Conservation (phyloP, 805 yeast species). For the Ogataea corticis region DNA sequence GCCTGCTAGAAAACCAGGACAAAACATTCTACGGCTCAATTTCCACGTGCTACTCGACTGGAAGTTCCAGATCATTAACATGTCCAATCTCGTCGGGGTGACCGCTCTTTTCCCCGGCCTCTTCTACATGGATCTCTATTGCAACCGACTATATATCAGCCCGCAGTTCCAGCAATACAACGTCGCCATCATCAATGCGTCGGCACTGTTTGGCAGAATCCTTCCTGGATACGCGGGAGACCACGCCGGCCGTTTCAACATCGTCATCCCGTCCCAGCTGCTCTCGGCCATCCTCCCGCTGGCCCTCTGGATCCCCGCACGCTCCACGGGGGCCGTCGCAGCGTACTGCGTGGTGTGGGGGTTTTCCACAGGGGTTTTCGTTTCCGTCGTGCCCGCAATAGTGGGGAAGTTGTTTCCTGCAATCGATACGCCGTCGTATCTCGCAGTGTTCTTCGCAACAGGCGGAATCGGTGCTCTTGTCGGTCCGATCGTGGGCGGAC, state of each 20-base stretch:
- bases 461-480: constrained; percentile 34
- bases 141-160: constrained; percentile 52
- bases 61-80: constrained; percentile 38
- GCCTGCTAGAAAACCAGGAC: constrained; percentile 37
- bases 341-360: constrained; percentile 36
- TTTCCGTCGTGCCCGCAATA: constrained; percentile 34
- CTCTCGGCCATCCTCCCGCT: constrained; percentile 36
- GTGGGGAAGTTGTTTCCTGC: constrained; percentile 36
- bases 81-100: constrained; percentile 38
- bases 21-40: constrained; percentile 34
- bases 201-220: constrained; percentile 53
- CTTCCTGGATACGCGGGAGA: constrained; percentile 50
- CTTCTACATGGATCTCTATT: constrained; percentile 56
- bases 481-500: constrained; percentile 38
- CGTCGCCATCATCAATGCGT: constrained; percentile 40
- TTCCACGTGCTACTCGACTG: constrained; percentile 42
- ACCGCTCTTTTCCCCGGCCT: constrained; percentile 44
- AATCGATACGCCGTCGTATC: constrained; percentile 32
- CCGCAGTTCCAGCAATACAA: constrained; percentile 51
- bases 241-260: constrained; percentile 40
- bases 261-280: constrained; percentile 33
- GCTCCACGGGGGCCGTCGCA: constrained; percentile 43
- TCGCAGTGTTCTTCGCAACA: constrained; percentile 31
- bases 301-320: constrained; percentile 52
- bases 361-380: constrained; percentile 34